Evolutionary conservation across 192 early-diverging fungal species (phyloP), one percentile per base, ranked within the genome.

Genomic region (Backusella tarrabulga): DNA sequence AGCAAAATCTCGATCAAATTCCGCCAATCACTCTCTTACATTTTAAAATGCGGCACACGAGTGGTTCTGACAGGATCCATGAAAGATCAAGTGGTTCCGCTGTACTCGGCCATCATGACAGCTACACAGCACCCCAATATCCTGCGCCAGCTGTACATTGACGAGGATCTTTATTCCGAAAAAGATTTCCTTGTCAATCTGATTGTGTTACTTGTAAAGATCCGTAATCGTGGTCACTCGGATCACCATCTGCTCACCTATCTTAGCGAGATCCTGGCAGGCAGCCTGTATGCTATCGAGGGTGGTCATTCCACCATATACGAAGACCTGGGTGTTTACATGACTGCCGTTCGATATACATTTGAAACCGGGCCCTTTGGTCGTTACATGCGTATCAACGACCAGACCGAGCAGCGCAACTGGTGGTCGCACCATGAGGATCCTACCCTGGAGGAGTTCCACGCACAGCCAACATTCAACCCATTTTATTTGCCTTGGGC

Each of bases 41-140:
- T 97, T 9, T 81, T 97, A 32, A 78, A 88, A 21, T 77, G 77
- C 4, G 96, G 96, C 4, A 86, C 93, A 12, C 86, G 93, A 19
- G 79, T 95, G 17, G 89, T 93, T 3, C 88, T 92, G 40, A 87
- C 97, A 15, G 97, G 92, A 2, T 92, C 91, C 2, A 93, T 97
- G 95, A 93, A 96, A 72, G 97, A 99, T 80, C 96, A 99, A 81
- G 97, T 97, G 0, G 97, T 99, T 0, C 97, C 97, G 6, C 83
- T 96, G 41, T 93, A 96, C 83, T 93, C 95, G 11, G 91, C 90
- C 2, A 84, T 93, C 38, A 83, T 94, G 77, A 87, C 90, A 17
- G 84, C 87, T 0, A 79, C 91, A 19, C 83, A 86, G 34, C 95
- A 96, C 68, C 93, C 92, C 1, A 91, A 93, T 34, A 91, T 99